phyloP scores from a whole-genome alignment of 2,329 filamentous ascomycete genomes.

The Aurifilum marmelostoma region DNA sequence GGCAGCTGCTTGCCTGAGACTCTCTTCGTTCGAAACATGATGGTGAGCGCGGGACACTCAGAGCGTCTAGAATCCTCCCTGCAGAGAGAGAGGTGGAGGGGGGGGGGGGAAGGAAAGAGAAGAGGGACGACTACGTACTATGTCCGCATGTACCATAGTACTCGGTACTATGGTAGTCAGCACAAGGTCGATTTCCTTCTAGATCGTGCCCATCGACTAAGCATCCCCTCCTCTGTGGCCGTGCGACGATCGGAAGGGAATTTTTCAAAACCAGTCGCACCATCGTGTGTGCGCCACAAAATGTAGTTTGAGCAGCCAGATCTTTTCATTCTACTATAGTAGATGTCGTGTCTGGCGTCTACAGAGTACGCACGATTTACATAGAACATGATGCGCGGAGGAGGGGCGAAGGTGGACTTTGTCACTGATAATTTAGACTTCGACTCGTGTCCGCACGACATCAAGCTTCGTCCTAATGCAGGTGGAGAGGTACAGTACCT shows the following conservation, averaged over 20 bases:
- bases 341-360: neutral
- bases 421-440: neutral
- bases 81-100: neutral
- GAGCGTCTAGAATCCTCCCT: neutral
- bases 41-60: slow-evolving; percentile 3
- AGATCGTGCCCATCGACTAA: slow-evolving; percentile 3
- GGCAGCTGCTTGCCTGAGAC: slow-evolving; percentile 15
- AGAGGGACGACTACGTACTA: neutral
- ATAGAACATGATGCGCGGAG: neutral
- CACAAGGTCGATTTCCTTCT: slow-evolving; percentile 2
- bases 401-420: neutral
- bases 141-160: neutral
- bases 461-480: slow-evolving; percentile 22
- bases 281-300: neutral
- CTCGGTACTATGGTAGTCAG: slow-evolving; percentile 3
- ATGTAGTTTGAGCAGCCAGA: too few species aligned
- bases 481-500: slow-evolving; percentile 23
- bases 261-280: slow-evolving; percentile 6
- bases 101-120: neutral
- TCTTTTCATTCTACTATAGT: neutral
- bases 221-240: slow-evolving; percentile 10
- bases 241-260: slow-evolving; percentile 27
- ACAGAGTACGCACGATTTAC: neutral
- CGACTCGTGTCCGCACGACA: neutral
- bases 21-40: slow-evolving; percentile 10